Percentiles rank a stretch among this genome's conserved stretches.
Conservation (phyloP, 345 rosid genomes). For the Mallotus nudiflorus region DNA sequence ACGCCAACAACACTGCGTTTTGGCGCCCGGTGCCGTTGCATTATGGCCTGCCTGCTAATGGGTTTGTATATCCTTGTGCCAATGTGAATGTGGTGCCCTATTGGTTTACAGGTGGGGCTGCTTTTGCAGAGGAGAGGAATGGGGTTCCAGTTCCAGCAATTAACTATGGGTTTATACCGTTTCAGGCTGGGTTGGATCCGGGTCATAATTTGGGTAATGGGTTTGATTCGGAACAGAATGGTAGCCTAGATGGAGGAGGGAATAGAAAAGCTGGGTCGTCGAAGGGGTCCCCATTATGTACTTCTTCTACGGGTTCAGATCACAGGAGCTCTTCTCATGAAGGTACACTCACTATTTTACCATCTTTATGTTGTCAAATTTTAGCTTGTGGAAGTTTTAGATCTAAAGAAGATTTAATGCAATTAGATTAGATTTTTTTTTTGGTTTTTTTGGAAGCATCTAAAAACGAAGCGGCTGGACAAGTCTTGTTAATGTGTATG, state of each 20-base stretch:
- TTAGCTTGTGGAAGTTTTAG: neutral
- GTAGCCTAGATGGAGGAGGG: constrained; percentile 28
- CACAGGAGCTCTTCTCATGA: constrained; percentile 41
- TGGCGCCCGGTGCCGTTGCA: constrained; percentile 10
- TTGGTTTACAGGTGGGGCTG: constrained; percentile 28
- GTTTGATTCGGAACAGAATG: constrained; percentile 34
- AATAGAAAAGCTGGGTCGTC: constrained; percentile 32
- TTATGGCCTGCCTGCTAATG: constrained; percentile 17
- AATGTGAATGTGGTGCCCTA: constrained; percentile 22
- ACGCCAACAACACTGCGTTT: neutral
- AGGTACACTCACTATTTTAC: constrained; percentile 29
- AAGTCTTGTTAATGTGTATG: too few species aligned
- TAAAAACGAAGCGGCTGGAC: too few species aligned
- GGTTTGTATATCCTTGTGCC: constrained; percentile 24
- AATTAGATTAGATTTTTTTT: too few species aligned
- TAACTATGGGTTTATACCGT: constrained; percentile 20
- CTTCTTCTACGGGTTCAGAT: constrained; percentile 47
- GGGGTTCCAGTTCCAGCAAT: constrained; percentile 20
- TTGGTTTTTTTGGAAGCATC: too few species aligned
- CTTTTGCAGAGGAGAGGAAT: constrained; percentile 13
- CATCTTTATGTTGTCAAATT: neutral
- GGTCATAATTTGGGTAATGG: constrained; percentile 24
- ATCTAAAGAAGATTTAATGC: too few species aligned
- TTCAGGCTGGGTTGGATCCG: neutral
- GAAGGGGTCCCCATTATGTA: constrained; percentile 39